Evolutionary conservation across 2,329 filamentous ascomycete genomes (phyloP).

Genomic region (Aspergillus sp.): DNA sequence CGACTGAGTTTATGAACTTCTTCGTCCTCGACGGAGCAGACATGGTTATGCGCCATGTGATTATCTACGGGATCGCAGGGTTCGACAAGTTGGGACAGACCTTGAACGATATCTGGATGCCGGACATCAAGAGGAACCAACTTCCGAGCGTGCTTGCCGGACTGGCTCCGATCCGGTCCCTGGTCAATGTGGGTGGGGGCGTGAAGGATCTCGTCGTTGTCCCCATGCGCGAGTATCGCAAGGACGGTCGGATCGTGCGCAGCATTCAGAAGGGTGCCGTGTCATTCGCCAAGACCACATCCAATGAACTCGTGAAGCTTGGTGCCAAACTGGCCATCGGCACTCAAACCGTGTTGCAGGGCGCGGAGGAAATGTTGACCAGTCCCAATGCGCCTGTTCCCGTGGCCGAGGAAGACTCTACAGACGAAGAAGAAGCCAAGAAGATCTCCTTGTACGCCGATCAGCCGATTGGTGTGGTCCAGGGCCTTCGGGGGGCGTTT

Average conservation of each 20-base stretch:
- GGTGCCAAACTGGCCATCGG: conserved; percentile 93
- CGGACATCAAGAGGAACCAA: conserved; percentile 85
- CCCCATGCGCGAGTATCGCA: conserved; percentile 87
- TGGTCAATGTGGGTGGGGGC: conserved; percentile 88
- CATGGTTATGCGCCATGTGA: conserved; percentile 81
- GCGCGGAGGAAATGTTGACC: conserved; percentile 75
- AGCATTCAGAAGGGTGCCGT: conserved; percentile 88
- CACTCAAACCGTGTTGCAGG: conserved; percentile 88
- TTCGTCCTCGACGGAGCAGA: conserved; percentile 85
- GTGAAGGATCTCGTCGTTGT: conserved; percentile 84
- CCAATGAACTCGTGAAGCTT: conserved; percentile 88
- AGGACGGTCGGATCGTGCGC: conserved; percentile 87
- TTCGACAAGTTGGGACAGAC: conserved; percentile 88
- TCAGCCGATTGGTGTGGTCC: conserved; percentile 83
- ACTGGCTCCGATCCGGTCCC: conserved; percentile 80
- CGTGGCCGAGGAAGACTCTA: conserved; percentile 58
- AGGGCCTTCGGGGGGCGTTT: conserved; percentile 81
- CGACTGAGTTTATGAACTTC: conserved; percentile 99
- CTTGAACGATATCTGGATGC: conserved; percentile 95
- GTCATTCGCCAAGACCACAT: conserved; percentile 89
- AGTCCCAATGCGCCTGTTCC: conserved; percentile 32
- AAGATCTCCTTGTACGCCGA: conserved; percentile 91
- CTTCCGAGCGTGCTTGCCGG: conserved; percentile 86
- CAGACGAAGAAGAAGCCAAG: conserved; percentile 68
- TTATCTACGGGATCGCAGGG: conserved; percentile 86